Conservation (phyloP, 768 basidiomycete genomes). For the Leucogyrophana mollusca region DNA sequence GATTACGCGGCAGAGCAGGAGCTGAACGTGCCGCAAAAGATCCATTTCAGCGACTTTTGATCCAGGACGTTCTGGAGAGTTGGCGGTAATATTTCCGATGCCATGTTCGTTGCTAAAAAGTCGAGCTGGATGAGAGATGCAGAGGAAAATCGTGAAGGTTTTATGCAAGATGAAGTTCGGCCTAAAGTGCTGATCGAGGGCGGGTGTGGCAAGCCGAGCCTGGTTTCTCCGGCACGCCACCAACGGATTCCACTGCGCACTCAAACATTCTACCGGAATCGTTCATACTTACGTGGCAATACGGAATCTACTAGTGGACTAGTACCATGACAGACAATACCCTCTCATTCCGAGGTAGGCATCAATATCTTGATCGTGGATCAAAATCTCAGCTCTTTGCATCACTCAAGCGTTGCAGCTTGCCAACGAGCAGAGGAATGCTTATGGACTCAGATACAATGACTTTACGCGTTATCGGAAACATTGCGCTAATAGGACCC, state of each 20-base stretch:
- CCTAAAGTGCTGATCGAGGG: conserved; percentile 5
- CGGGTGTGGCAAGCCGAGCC: conserved; percentile 10
- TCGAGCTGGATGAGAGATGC: conserved; percentile 1
- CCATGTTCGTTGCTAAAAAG: conserved; percentile 36
- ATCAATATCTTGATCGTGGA: not conserved
- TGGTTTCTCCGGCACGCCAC: conserved; percentile 1
- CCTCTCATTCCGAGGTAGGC: conserved; percentile 42
- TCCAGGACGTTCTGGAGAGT: conserved; percentile 95
- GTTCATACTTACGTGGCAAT: no score
- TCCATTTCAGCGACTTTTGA: conserved; percentile 94
- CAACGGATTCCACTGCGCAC: conserved; percentile 14
- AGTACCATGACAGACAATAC: conserved; percentile 22
- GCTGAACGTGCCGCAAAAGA: conserved; percentile 84
- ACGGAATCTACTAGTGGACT: not conserved
- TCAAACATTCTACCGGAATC: conserved; percentile 10
- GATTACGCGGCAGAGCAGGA: conserved; percentile 7
- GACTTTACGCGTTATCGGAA: conserved; percentile 90
- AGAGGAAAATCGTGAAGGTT: conserved; percentile 7
- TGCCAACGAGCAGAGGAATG: conserved; percentile 84
- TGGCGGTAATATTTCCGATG: conserved; percentile 68
- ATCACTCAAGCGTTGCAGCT: conserved; percentile 68
- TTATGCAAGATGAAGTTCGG: conserved; percentile 13
- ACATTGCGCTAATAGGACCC: conserved; percentile 89
- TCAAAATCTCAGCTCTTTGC: not conserved
- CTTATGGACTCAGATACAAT: conserved; percentile 89